Base-by-base conservation (phyloP, 139 green algal genomes). In the Haematococcus lacustris region DNA sequence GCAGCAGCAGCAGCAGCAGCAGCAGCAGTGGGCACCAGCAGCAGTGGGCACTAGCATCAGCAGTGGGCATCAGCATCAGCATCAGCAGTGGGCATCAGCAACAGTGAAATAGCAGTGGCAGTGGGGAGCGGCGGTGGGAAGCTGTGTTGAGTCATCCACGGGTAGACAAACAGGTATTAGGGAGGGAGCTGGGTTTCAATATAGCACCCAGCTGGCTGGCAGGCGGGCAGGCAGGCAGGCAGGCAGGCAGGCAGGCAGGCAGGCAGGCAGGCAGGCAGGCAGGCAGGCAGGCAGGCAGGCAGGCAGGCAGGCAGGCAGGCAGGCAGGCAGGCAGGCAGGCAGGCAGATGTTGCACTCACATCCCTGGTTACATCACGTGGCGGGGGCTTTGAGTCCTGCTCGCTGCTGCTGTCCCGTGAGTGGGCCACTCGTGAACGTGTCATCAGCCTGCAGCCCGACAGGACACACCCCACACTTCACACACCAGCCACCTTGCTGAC, bases 391-490 rank as follows among this genome's bases (percentile, higher is more conserved):
- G 53, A 64, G 26, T 26, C 33, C 23, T 7, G 53, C 53, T 64
- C 53, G 26, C 53, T 64, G 53, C 53, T 26, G 53, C 53, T 64
- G 53, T 60, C n/a, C 38, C 28, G 66, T n/a, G n/a, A n/a, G n/a
- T n/a, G n/a, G n/a, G n/a, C n/a, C n/a, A n/a, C n/a, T n/a, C n/a
- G n/a, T n/a, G n/a, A n/a, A n/a, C n/a, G n/a, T n/a, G n/a, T n/a
- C n/a, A n/a, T n/a, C n/a, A n/a, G n/a, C n/a, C n/a, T n/a, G n/a
- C n/a, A n/a, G n/a, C n/a, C n/a, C n/a, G n/a, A n/a, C n/a, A n/a
- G n/a, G n/a, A n/a, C n/a, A n/a, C n/a, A n/a, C n/a, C n/a, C n/a
- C n/a, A n/a, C n/a, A n/a, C n/a, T n/a, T n/a, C n/a, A n/a, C n/a
- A n/a, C n/a, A n/a, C n/a, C n/a, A n/a, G n/a, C n/a, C n/a, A n/a